Evolutionary conservation across 169 alveolate species (phyloP).

Genomic region (Eimeria brunetti): DNA sequence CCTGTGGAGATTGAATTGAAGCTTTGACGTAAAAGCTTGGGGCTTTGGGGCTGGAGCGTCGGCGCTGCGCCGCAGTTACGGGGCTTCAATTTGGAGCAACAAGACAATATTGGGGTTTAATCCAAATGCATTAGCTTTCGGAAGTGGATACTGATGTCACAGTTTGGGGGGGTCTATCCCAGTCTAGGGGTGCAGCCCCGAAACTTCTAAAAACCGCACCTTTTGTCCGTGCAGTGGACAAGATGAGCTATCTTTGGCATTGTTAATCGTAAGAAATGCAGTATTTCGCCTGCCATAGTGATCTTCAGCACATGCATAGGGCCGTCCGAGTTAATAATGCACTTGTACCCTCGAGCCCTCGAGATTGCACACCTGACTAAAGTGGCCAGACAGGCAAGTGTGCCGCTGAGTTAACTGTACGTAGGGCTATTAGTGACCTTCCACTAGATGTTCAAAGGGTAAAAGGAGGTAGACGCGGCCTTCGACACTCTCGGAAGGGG

Average conservation of each 20-base stretch:
- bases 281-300: neutral
- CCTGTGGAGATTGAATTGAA: neutral
- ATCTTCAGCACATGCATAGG: neutral
- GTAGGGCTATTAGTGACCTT: neutral
- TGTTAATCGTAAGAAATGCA: neutral
- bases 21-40: neutral
- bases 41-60: constrained; percentile 1
- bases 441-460: neutral
- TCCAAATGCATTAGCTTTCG: neutral
- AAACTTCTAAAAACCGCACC: neutral
- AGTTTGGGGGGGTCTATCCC: neutral
- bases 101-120: neutral
- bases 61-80: neutral
- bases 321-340: neutral
- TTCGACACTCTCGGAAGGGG: neutral
- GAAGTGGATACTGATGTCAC: neutral
- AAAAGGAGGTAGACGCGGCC: neutral
- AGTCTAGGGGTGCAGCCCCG: neutral
- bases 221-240: neutral
- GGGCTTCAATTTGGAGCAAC: neutral
- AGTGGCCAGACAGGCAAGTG: neutral
- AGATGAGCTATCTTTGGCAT: neutral
- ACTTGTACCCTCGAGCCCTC: neutral
- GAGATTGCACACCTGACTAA: neutral
- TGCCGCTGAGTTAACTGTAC: neutral